Percentiles rank a stretch among this genome's conserved stretches.
Conservation (phyloP, 2,329 filamentous ascomycete species). For the Lasiodiplodia theobromae region DNA sequence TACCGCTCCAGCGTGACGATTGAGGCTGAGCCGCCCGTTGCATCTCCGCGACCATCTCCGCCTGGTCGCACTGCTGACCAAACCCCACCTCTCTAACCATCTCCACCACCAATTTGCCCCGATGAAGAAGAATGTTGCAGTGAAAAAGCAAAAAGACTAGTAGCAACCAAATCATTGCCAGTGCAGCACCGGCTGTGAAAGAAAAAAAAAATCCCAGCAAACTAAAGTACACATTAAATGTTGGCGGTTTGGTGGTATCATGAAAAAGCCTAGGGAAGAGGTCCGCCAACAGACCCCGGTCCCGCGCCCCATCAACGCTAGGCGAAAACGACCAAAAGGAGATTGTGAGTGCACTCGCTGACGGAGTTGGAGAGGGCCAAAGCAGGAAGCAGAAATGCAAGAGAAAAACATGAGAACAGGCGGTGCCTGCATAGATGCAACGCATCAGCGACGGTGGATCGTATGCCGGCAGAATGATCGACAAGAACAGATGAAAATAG, state of each 20-base stretch:
- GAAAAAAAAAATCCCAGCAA: neutral
- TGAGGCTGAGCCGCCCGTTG: conserved; percentile 12
- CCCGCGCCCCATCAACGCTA: conserved; percentile 24
- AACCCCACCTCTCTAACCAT: neutral
- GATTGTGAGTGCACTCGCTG: conserved; percentile 12
- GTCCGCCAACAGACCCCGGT: conserved; percentile 22
- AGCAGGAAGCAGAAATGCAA: conserved; percentile 20
- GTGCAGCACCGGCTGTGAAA: conserved; percentile 3
- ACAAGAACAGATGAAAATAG: conserved; percentile 10
- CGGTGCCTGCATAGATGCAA: conserved; percentile 26
- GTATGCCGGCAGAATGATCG: conserved; percentile 27
- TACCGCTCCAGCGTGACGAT: conserved; percentile 5
- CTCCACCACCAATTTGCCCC: conserved; percentile 3
- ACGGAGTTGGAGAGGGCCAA: conserved; percentile 18
- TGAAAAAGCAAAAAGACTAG: conserved; percentile 13
- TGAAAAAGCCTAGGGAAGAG: conserved; percentile 22
- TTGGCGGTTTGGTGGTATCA: conserved; percentile 30
- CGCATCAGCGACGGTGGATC: conserved; percentile 13
- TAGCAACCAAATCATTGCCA: conserved; percentile 5
- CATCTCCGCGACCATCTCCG: neutral
- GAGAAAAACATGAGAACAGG: conserved; percentile 18
- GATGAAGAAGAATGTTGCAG: conserved; percentile 1
- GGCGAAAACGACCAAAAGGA: conserved; percentile 30
- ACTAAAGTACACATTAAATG: conserved; percentile 30
- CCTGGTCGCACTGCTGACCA: conserved; percentile 3